Conservation (phyloP, 116 monocot species). For the Papilionanthe hybrid region DNA sequence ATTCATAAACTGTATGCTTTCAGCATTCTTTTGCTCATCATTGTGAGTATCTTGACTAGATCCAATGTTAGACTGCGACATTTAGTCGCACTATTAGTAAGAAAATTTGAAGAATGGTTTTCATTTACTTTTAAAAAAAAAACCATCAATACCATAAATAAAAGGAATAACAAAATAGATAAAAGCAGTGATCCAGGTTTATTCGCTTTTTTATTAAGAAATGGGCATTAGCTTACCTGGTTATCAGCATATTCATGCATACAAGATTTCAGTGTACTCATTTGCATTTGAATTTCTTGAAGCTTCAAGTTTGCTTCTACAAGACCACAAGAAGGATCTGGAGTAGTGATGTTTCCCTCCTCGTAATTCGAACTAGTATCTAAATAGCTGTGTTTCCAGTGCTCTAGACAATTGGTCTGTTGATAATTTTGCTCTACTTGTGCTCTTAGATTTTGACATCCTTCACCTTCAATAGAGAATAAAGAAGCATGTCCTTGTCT, state of each 20-base stretch:
- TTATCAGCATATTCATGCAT: constrained; percentile 21
- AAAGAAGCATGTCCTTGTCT: constrained; percentile 22
- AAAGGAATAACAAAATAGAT: constrained; percentile 18
- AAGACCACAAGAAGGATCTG: constrained; percentile 22
- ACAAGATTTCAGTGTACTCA: constrained; percentile 18
- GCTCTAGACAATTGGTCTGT: constrained; percentile 13
- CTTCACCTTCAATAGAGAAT: constrained; percentile 18
- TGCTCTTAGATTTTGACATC: constrained; percentile 27
- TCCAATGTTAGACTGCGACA: constrained; percentile 28
- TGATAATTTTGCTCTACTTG: constrained; percentile 34
- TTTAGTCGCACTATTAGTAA: background rate
- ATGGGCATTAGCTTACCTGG: constrained; percentile 50
- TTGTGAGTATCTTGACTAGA: constrained; percentile 1
- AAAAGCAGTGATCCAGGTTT: constrained; percentile 25
- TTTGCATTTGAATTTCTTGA: constrained; percentile 31
- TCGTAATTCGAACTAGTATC: constrained; percentile 24
- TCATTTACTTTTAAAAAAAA: background rate
- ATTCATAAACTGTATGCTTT: background rate
- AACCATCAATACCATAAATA: constrained; percentile 8
- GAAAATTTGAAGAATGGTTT: background rate
- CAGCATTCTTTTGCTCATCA: background rate
- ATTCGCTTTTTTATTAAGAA: constrained; percentile 37
- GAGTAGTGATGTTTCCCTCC: constrained; percentile 19
- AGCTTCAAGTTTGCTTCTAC: constrained; percentile 28
- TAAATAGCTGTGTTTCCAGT: constrained; percentile 13